Conservation (phyloP, 2,329 filamentous ascomycete species). For the Ambrosiella cleistominuta region DNA sequence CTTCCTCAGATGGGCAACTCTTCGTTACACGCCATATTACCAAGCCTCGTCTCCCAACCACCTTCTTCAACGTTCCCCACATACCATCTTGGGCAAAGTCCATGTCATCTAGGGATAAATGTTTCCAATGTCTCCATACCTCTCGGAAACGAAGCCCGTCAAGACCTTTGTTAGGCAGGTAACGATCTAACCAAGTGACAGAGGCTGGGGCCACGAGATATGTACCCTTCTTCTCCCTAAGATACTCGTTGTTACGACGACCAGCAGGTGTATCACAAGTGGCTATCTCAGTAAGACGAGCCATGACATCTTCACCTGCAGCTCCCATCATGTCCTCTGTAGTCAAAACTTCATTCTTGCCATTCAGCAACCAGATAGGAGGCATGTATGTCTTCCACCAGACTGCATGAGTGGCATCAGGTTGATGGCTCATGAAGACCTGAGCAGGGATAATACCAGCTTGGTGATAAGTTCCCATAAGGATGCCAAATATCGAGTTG, state of each 20-base stretch:
- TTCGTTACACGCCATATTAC: conserved; percentile 48
- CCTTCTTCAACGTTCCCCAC: conserved; percentile 50
- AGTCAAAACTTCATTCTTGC: conserved; percentile 52
- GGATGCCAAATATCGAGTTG: conserved; percentile 46
- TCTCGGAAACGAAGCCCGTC: conserved; percentile 47
- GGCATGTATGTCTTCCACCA: conserved; percentile 85
- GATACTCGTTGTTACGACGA: conserved; percentile 35
- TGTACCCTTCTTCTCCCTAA: conserved; percentile 44
- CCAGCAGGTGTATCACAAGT: conserved; percentile 45
- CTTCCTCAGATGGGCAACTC: conserved; percentile 26
- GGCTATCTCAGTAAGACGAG: conserved; percentile 38
- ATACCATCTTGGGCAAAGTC: conserved; percentile 64
- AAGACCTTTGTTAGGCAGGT: conserved; percentile 39
- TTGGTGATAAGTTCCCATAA: conserved; percentile 74
- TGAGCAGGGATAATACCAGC: conserved; percentile 62
- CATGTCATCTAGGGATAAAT: conserved; percentile 64
- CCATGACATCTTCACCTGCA: conserved; percentile 40
- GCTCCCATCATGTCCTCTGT: conserved; percentile 62
- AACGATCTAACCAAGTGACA: conserved; percentile 50
- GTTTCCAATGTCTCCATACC: conserved; percentile 49
- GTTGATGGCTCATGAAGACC: conserved; percentile 53
- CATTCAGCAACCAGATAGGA: conserved; percentile 62
- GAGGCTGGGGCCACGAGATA: conserved; percentile 60
- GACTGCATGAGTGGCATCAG: conserved; percentile 49
- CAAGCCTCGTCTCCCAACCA: conserved; percentile 45